These are phyloP conservation scores for Gamsiella multidivaricata DNA, from an alignment of 192 early-diverging fungal genomes.

Conservation along the genomic window DNA sequence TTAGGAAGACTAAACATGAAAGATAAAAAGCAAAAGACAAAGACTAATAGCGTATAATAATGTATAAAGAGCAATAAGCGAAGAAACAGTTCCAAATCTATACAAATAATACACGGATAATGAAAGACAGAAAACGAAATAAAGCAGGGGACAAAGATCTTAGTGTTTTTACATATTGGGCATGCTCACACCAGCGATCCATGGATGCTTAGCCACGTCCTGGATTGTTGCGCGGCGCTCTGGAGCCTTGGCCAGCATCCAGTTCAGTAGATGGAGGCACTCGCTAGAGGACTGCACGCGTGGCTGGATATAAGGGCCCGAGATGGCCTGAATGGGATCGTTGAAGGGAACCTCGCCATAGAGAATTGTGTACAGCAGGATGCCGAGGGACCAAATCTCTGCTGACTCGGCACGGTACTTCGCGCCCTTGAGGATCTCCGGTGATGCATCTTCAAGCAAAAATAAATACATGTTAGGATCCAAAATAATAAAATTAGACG, in stretches of 20 bases:
- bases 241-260: constrained; percentile 68
- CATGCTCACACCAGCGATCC: constrained; percentile 59
- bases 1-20: no score
- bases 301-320: constrained; percentile 49
- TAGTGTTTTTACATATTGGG: no score
- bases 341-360: constrained; percentile 72
- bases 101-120: no score
- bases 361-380: constrained; percentile 67
- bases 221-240: constrained; percentile 62
- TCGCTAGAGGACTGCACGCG: constrained; percentile 56
- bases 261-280: constrained; percentile 65
- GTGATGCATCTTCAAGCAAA: constrained; percentile 63
- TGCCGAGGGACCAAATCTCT: constrained; percentile 83
- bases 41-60: no score
- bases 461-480: constrained; percentile 6
- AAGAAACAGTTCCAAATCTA: no score
- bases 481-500: constrained; percentile 2
- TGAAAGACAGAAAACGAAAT: no score
- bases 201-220: constrained; percentile 66
- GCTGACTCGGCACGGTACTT: constrained; percentile 71
- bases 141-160: no score
- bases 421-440: constrained; percentile 71
- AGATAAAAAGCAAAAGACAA: no score
- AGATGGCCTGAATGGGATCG: constrained; percentile 56
- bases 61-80: no score